Base-by-base conservation (phyloP, 108 stramenopile genomes). In the Cyclotella sp. region DNA sequence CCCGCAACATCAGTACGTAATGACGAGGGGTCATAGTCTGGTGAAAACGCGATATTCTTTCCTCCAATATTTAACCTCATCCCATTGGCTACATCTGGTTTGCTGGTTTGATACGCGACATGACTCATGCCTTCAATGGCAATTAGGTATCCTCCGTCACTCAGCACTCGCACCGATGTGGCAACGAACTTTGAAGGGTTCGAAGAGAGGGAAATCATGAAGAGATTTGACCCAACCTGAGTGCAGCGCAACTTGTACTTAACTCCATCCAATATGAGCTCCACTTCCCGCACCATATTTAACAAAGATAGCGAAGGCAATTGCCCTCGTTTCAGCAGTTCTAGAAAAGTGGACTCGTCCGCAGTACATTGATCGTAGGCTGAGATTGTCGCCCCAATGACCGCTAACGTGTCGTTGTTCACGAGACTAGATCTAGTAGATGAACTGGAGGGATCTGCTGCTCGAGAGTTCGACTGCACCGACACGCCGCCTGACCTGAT, bases 111-210 rank as follows among this genome's bases (percentile, higher is more conserved):
- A 71, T 99, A 99, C 41, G 89, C 97, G 18, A 97, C 95, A 54
- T 97, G 94, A 79, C 88, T 92, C 57, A 81, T 87, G 24, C 97
- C 98, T 43, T 85, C 95, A 65, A 98, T 88, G 51, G 90, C 89
- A 70, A 98, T 96, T 61, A 99, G 77, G 78, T 96, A 98, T 19
- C 99, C 98, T 10, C 97, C 97, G 86, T 99, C 99, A 67, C 97
- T 95, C 42, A 99, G 84, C 59, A 79, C 70, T 59, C 98, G 90
- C 24, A 97, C 94, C 53, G 90, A 91, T 22, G 94, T 88, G 61
- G 86, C 57, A 21, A 95, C 92, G 66, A 84, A 86, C 40, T 69
- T 73, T 11, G 71, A 53, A 61, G 69, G 41, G 69, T 79, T 12
- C 72, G 75, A 85, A 41, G 60, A 55, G 72, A 75, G 67, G 28